Percentiles rank a stretch among this genome's conserved stretches.
Evolutionary conservation across 768 basidiomycete species (phyloP).

Genomic region (Peribolospora kevripleyi): DNA sequence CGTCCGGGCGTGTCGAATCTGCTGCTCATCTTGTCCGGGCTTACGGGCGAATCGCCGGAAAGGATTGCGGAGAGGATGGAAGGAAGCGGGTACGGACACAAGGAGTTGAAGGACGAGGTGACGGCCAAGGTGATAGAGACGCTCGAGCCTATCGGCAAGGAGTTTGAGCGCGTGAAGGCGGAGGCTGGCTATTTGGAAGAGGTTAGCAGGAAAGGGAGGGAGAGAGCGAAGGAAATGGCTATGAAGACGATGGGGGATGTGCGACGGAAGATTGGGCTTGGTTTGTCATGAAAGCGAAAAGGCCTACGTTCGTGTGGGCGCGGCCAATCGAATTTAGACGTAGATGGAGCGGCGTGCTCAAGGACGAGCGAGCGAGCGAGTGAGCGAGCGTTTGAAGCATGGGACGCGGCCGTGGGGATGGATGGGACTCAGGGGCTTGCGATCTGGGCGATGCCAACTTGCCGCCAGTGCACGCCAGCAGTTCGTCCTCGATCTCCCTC

Average conservation of each 20-base stretch:
- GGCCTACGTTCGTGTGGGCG: no score
- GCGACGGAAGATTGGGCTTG: slow-evolving; percentile 38
- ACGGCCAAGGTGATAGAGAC: slow-evolving; percentile 44
- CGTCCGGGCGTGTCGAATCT: slow-evolving; percentile 70
- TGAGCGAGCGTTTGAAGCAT: no score
- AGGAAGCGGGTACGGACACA: slow-evolving; percentile 33
- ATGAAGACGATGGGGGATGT: slow-evolving; percentile 41
- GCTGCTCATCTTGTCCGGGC: slow-evolving; percentile 53
- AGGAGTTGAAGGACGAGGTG: slow-evolving; percentile 47
- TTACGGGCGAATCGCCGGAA: slow-evolving; percentile 28
- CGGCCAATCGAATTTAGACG: no score
- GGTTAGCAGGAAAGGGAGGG: slow-evolving; percentile 40
- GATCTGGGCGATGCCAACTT: no score
- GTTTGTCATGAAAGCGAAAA: not conserved
- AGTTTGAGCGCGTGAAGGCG: slow-evolving; percentile 38
- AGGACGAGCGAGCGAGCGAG: no score
- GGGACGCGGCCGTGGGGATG: no score
- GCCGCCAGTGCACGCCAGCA: no score
- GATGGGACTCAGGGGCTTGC: no score
- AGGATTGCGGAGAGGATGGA: slow-evolving; percentile 3
- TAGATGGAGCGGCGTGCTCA: no score
- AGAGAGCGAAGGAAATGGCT: slow-evolving; percentile 38
- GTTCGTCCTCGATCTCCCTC: no score
- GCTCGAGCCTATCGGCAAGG: slow-evolving; percentile 39
- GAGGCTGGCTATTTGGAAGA: slow-evolving; percentile 37